phyloP scores from a whole-genome alignment of 1,139 yeast genomes.

The Magnusiomyces suaveolens region DNA sequence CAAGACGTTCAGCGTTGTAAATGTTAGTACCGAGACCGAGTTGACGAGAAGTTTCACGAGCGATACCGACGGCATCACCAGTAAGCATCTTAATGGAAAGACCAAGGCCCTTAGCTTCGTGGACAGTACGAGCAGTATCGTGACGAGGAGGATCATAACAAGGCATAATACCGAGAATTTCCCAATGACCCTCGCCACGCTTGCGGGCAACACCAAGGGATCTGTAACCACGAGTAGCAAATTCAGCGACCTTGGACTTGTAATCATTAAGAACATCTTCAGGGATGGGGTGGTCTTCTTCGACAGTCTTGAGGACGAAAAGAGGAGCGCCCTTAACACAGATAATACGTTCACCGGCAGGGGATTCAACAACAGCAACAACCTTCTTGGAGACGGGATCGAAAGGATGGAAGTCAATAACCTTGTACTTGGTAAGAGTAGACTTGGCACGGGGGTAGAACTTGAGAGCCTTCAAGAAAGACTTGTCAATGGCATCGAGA shows the following conservation, averaged over 20 bases:
- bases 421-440: slow-evolving; percentile 57
- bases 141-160: slow-evolving; percentile 70
- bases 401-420: slow-evolving; percentile 59
- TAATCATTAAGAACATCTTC: slow-evolving; percentile 55
- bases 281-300: slow-evolving; percentile 58
- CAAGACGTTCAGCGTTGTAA: slow-evolving; percentile 62
- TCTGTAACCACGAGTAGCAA: slow-evolving; percentile 66
- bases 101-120: slow-evolving; percentile 58
- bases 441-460: slow-evolving; percentile 48
- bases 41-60: slow-evolving; percentile 63
- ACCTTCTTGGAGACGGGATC: slow-evolving; percentile 67
- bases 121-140: slow-evolving; percentile 60
- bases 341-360: slow-evolving; percentile 55
- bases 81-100: slow-evolving; percentile 62
- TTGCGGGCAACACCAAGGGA: slow-evolving; percentile 67
- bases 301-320: slow-evolving; percentile 60
- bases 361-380: slow-evolving; percentile 59
- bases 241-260: slow-evolving; percentile 62
- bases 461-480: slow-evolving; percentile 67
- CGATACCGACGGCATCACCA: slow-evolving; percentile 71
- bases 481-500: slow-evolving; percentile 91
- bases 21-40: slow-evolving; percentile 63
- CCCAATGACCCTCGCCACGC: slow-evolving; percentile 67
- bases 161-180: slow-evolving; percentile 63
- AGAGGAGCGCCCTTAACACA: slow-evolving; percentile 70